A percentile compares a stretch with the other conserved stretches of the same genome.
Evolutionary conservation across 2,329 filamentous ascomycete species (phyloP).

Genomic region (Simplicillium aogashimaense): DNA sequence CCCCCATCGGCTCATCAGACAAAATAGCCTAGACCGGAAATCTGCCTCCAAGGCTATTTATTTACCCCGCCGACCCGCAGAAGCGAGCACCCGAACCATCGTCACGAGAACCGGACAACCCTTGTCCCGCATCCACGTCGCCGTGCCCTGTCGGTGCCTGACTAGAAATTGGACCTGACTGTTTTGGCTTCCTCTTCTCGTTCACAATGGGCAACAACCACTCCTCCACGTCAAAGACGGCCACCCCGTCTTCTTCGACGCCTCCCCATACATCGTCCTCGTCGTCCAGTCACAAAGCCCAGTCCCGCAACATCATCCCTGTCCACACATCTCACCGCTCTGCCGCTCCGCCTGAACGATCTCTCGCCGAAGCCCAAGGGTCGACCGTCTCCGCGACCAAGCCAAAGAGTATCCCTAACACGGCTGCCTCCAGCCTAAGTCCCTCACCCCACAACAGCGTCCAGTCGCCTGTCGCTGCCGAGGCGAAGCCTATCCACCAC

Average conservation of each 20-base stretch:
- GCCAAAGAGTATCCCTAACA: slow-evolving; percentile 33
- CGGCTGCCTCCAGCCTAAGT: slow-evolving; percentile 38
- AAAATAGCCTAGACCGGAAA: too few relatives aligned
- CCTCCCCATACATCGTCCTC: slow-evolving; percentile 4
- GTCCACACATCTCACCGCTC: slow-evolving; percentile 45
- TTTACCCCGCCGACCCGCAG: too few relatives aligned
- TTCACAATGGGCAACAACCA: slow-evolving; percentile 26
- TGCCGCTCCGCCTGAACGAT: slow-evolving; percentile 51
- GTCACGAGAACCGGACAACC: too few relatives aligned
- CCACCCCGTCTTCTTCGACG: slow-evolving; percentile 16
- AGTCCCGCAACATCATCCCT: slow-evolving; percentile 43
- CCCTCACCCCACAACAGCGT: slow-evolving; percentile 32
- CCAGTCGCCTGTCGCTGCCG: slow-evolving; percentile 13
- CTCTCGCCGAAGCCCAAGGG: slow-evolving; percentile 49
- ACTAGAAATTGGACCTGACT: neutral
- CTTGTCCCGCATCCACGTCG: too few relatives aligned
- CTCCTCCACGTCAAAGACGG: slow-evolving; percentile 25
- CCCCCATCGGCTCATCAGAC: too few relatives aligned
- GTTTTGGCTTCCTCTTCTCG: neutral
- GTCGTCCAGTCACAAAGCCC: slow-evolving; percentile 9
- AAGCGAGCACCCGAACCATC: too few relatives aligned
- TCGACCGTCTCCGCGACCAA: slow-evolving; percentile 38
- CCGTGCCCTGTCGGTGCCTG: too few relatives aligned
- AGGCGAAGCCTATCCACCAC: slow-evolving; percentile 11
- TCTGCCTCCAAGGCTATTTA: too few relatives aligned